Conservation (phyloP, 1,284 basidiomycete genomes). For the Apiotrichum sp. region DNA sequence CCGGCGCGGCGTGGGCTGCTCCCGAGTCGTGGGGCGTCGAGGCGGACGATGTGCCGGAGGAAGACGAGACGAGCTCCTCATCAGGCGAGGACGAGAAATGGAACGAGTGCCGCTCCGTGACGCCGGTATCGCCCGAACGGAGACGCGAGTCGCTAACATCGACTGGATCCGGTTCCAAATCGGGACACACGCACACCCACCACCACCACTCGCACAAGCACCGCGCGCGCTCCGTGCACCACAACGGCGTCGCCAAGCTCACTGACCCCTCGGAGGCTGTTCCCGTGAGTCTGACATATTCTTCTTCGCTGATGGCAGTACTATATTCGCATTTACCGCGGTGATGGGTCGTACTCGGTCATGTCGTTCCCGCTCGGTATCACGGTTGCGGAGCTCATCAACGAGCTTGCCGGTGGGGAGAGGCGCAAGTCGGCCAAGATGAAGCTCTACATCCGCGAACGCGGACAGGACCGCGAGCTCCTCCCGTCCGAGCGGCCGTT, state of each 20-base stretch:
- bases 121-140: neutral
- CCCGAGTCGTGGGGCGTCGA: conserved; percentile 55
- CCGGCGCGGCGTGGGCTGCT: conserved; percentile 49
- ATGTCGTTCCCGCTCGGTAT: conserved; percentile 60
- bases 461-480: conserved; percentile 76
- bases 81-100: conserved; percentile 30
- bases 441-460: conserved; percentile 73
- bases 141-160: neutral
- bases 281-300: neutral
- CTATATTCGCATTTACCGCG: conserved; percentile 67
- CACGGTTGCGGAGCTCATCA: conserved; percentile 65
- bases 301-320: conserved; percentile 25
- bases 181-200: neutral
- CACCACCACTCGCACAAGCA: conserved; percentile 5
- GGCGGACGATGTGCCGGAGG: conserved; percentile 42
- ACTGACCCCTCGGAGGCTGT: neutral
- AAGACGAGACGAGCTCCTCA: conserved; percentile 20
- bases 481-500: conserved; percentile 77
- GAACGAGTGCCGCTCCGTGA: neutral
- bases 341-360: conserved; percentile 67
- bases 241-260: neutral
- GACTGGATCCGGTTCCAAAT: neutral
- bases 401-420: conserved; percentile 49
- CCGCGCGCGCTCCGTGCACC: neutral
- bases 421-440: conserved; percentile 55